phyloP scores from a whole-genome alignment of 75 land plant genomes.

The Pinus taeda region DNA sequence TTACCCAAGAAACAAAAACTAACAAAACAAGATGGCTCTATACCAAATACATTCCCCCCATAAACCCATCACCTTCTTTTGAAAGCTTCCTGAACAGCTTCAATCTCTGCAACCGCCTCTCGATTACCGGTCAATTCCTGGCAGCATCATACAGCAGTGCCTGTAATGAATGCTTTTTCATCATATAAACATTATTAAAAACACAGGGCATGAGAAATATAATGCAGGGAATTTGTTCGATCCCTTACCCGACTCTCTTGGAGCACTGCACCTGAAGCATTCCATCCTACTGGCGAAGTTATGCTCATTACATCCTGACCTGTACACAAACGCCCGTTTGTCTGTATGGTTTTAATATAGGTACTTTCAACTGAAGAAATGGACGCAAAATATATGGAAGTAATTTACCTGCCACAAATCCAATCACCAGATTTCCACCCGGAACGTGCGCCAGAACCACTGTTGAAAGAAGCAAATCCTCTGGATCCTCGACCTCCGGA shows the following conservation, averaged over 20 bases:
- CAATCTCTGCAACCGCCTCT: no score
- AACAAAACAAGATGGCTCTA: no score
- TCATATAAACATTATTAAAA: no score
- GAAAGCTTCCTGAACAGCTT: no score
- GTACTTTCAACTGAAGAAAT: not conserved
- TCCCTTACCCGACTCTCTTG: conserved; percentile 43
- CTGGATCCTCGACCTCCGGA: conserved; percentile 22
- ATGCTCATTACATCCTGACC: conserved; percentile 91
- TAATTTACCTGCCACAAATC: conserved; percentile 76
- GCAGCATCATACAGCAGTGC: no score
- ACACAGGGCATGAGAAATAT: no score
- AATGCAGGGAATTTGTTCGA: no score
- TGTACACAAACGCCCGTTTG: conserved; percentile 8
- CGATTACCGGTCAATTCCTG: no score
- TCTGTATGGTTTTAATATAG: not conserved
- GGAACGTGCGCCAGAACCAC: conserved; percentile 43
- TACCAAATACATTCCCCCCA: no score
- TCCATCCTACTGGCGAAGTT: conserved; percentile 94
- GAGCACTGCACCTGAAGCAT: conserved; percentile 90
- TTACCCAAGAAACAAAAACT: no score
- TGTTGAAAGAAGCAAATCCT: conserved; percentile 25
- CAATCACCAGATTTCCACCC: conserved; percentile 98
- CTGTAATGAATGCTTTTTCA: no score
- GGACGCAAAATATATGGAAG: not conserved
- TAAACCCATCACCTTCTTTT: no score